These are phyloP conservation scores for Auriscalpium vulgare DNA, from an alignment of 768 basidiomycete species.

Conservation along the genomic window DNA sequence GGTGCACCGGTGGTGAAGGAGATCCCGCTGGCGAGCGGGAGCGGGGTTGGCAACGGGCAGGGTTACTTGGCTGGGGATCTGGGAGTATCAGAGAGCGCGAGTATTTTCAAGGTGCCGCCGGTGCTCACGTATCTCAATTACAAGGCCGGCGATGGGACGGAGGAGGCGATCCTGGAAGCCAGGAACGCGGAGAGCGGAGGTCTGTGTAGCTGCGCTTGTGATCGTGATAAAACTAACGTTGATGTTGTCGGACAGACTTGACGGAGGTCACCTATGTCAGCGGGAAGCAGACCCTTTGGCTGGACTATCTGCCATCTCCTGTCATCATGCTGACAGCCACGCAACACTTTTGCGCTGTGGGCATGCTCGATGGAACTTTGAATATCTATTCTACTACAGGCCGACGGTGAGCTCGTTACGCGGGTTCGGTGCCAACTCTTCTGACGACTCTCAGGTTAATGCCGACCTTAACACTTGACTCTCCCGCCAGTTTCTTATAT, in stretches of 20 bases:
- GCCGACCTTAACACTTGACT: conserved; percentile 66
- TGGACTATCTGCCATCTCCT: conserved; percentile 78
- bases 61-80: background rate
- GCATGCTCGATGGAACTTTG: conserved; percentile 72
- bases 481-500: conserved; percentile 62
- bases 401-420: conserved; percentile 48
- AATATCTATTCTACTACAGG: conserved; percentile 81
- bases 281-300: conserved; percentile 73
- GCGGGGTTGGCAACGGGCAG: background rate
- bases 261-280: conserved; percentile 61
- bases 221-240: background rate
- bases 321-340: conserved; percentile 64
- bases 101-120: conserved; percentile 16
- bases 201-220: conserved; percentile 22
- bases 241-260: conserved; percentile 32
- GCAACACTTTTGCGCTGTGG: conserved; percentile 61
- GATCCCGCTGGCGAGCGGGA: conserved; percentile 25
- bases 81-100: conserved; percentile 8
- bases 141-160: conserved; percentile 52
- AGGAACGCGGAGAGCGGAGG: conserved; percentile 66
- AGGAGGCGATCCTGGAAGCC: conserved; percentile 65
- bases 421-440: background rate
- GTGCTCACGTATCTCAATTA: conserved; percentile 51
- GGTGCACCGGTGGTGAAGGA: conserved; percentile 40
- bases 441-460: conserved; percentile 45